Evolutionary conservation across 1,284 basidiomycete genomes (phyloP).

Genomic region (Tylopilus orsonianus): DNA sequence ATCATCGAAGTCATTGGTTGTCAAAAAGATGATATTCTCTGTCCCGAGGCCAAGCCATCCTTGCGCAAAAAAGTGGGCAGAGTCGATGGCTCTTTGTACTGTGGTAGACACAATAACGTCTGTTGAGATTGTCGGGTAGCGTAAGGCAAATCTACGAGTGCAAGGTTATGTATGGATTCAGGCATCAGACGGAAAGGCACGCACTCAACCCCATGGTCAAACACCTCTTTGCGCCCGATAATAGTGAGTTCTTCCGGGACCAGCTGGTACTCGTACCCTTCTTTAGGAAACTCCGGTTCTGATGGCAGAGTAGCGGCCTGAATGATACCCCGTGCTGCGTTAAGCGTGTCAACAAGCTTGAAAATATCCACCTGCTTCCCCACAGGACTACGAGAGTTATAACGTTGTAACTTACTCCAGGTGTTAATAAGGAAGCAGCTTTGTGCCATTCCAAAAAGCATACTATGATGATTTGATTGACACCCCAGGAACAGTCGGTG

Average conservation of each 20-base stretch:
- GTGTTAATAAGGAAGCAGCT: background rate
- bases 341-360: slow-evolving; percentile 37
- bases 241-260: slow-evolving; percentile 20
- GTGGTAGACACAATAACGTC: slow-evolving; percentile 39
- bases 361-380: slow-evolving; percentile 31
- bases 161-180: slow-evolving; percentile 3
- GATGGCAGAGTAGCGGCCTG: slow-evolving; percentile 34
- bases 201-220: slow-evolving; percentile 23
- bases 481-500: slow-evolving; percentile 35
- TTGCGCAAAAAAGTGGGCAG: slow-evolving; percentile 17
- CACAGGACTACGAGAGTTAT: slow-evolving; percentile 32
- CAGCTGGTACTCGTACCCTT: slow-evolving; percentile 38
- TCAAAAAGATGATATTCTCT: slow-evolving; percentile 14
- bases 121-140: slow-evolving; percentile 27
- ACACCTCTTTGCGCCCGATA: slow-evolving; percentile 17
- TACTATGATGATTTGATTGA: slow-evolving; percentile 42
- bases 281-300: slow-evolving; percentile 41
- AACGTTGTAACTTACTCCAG: slow-evolving; percentile 20
- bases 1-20: slow-evolving; percentile 17
- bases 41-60: slow-evolving; percentile 15
- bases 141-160: slow-evolving; percentile 19
- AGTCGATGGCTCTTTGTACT: slow-evolving; percentile 33
- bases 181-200: background rate
- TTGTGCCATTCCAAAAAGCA: background rate
- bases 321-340: slow-evolving; percentile 29